phyloP scores from a whole-genome alignment of 2,329 filamentous ascomycete species.

The Xenosphaeropsis pyriputrescens region DNA sequence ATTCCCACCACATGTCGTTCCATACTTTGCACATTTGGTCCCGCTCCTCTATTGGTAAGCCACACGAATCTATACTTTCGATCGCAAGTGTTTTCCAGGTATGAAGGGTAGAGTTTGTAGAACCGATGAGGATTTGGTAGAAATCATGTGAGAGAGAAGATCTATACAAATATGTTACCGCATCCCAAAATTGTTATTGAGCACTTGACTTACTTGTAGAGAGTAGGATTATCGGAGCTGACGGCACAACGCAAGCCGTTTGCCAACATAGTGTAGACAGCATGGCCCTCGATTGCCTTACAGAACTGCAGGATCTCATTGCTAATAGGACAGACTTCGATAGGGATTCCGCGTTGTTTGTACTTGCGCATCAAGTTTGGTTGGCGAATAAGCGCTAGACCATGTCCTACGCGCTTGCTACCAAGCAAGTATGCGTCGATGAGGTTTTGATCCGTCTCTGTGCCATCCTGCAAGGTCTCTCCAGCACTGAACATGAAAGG shows the following conservation, averaged over 20 bases:
- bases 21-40: too few species aligned
- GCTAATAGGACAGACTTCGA: slow-evolving; percentile 64
- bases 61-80: slow-evolving; percentile 34
- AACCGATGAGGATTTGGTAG: slow-evolving; percentile 61
- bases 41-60: too few species aligned
- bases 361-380: slow-evolving; percentile 49
- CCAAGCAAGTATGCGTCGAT: slow-evolving; percentile 51
- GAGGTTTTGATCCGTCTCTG: slow-evolving; percentile 51
- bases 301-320: slow-evolving; percentile 63
- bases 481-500: slow-evolving; percentile 68
- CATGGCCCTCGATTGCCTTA: slow-evolving; percentile 47
- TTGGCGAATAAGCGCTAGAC: slow-evolving; percentile 54
- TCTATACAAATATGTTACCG: slow-evolving; percentile 21
- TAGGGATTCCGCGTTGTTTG: slow-evolving; percentile 44
- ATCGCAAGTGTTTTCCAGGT: slow-evolving; percentile 55
- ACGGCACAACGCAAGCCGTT: slow-evolving; percentile 60
- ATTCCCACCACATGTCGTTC: too few species aligned
- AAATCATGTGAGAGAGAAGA: slow-evolving; percentile 58
- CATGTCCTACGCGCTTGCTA: slow-evolving; percentile 59
- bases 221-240: slow-evolving; percentile 60
- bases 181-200: not conserved
- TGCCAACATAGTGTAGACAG: slow-evolving; percentile 54
- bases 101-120: slow-evolving; percentile 47
- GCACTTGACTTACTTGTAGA: slow-evolving; percentile 41
- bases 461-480: slow-evolving; percentile 55